A percentile compares a stretch with the other conserved stretches of the same genome.
Evolutionary conservation across 140 eudicot species (phyloP).

Genomic region (Anethum foeniculum): DNA sequence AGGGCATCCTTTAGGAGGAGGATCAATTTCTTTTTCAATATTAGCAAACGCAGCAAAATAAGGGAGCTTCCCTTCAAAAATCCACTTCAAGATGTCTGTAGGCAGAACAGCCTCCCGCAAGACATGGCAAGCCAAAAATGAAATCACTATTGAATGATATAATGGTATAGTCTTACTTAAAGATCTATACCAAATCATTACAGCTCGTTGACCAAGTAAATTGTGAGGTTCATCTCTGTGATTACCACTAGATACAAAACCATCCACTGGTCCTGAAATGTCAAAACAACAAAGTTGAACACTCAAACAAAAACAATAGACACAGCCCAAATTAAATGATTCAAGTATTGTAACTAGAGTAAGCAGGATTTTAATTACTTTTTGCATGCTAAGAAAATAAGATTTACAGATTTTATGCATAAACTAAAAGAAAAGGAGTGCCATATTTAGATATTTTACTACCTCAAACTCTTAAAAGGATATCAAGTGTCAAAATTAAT

Average conservation of each 20-base stretch:
- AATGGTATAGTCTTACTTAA: slow-evolving; percentile 50
- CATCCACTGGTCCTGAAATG: slow-evolving; percentile 41
- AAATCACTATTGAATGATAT: slow-evolving; percentile 49
- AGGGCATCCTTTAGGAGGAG: slow-evolving; percentile 50
- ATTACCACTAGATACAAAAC: slow-evolving; percentile 12
- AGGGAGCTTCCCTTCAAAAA: slow-evolving; percentile 74
- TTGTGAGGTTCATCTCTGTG: slow-evolving; percentile 52
- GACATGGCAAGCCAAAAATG: slow-evolving; percentile 70
- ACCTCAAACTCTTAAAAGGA: neutral
- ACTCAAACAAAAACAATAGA: neutral
- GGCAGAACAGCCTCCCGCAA: slow-evolving; percentile 68
- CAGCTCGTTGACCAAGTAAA: slow-evolving; percentile 46
- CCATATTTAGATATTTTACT: neutral
- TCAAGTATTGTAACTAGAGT: neutral
- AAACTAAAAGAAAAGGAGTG: neutral
- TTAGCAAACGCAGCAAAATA: slow-evolving; percentile 65
- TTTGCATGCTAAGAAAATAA: neutral
- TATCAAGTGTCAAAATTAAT: neutral
- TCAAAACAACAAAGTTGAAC: neutral
- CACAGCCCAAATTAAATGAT: neutral
- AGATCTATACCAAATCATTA: slow-evolving; percentile 58
- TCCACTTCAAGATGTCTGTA: slow-evolving; percentile 63
- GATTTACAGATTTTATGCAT: neutral
- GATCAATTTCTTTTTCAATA: slow-evolving; percentile 49
- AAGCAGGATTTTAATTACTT: neutral